A percentile compares a stretch with the other conserved stretches of the same genome.
These are phyloP conservation scores for Amphirosellinia nigrospora DNA, from an alignment of 495 filamentous ascomycete species.

Conservation along the genomic window DNA sequence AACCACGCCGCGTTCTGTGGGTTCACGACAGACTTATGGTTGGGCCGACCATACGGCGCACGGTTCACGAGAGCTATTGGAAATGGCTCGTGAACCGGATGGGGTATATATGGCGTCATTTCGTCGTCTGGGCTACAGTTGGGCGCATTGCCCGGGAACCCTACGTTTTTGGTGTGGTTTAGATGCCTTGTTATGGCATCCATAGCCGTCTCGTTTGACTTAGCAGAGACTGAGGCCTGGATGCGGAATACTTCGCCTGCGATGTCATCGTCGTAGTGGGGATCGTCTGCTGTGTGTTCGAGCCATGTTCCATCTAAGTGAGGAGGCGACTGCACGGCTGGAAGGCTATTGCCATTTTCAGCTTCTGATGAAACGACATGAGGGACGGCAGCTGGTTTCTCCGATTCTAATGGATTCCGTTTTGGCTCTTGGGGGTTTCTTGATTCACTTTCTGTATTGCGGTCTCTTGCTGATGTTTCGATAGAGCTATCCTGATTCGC, in stretches of 20 bases:
- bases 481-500: not conserved
- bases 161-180: constrained; percentile 64
- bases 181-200: constrained; percentile 66
- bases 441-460: not conserved
- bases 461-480: not conserved
- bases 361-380: not conserved
- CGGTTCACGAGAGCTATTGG: constrained; percentile 77
- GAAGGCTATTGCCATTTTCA: not conserved
- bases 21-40: constrained; percentile 61
- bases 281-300: constrained; percentile 62
- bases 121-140: constrained; percentile 54
- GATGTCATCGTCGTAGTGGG: constrained; percentile 68
- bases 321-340: not conserved
- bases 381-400: not conserved
- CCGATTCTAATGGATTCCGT: not conserved
- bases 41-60: constrained; percentile 66
- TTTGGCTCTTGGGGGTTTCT: not conserved
- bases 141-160: constrained; percentile 59
- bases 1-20: constrained; percentile 74
- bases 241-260: constrained; percentile 64
- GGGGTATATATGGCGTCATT: constrained; percentile 69
- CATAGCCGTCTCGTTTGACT: constrained; percentile 56
- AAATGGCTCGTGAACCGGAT: constrained; percentile 59
- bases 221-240: constrained; percentile 58
- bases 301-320: constrained; percentile 39